Conservation (phyloP, 768 basidiomycete species). For the Leccinum subgranulosum region DNA sequence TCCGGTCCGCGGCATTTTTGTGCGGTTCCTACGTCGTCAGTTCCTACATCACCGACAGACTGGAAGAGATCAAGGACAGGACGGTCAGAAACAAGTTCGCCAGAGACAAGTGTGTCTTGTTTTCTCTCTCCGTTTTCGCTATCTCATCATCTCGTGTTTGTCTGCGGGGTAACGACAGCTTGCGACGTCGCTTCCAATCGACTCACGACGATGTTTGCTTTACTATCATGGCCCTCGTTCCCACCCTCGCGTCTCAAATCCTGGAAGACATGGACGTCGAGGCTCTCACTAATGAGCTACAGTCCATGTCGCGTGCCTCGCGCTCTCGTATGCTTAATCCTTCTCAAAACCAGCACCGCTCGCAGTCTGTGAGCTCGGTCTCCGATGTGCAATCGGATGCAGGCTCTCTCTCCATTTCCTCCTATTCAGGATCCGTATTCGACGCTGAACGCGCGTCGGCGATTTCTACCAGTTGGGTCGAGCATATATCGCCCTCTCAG, state of each 20-base stretch:
- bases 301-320: slow-evolving; percentile 40
- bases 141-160: slow-evolving; percentile 1
- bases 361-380: slow-evolving; percentile 36
- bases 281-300: slow-evolving; percentile 54
- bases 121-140: not conserved
- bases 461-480: slow-evolving; percentile 45
- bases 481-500: slow-evolving; percentile 32
- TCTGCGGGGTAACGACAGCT: slow-evolving; percentile 35
- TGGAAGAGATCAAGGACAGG: slow-evolving; percentile 64
- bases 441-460: slow-evolving; percentile 38
- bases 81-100: slow-evolving; percentile 60
- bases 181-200: slow-evolving; percentile 69
- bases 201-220: slow-evolving; percentile 77
- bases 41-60: slow-evolving; percentile 54
- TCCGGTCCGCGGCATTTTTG: slow-evolving; percentile 48
- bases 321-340: slow-evolving; percentile 15
- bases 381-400: slow-evolving; percentile 44
- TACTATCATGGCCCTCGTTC: slow-evolving; percentile 67
- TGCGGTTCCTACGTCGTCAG: slow-evolving; percentile 65
- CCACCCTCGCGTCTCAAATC: slow-evolving; percentile 62
- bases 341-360: slow-evolving; percentile 13
- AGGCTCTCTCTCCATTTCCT: slow-evolving; percentile 40
- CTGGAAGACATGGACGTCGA: slow-evolving; percentile 79
- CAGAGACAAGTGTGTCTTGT: slow-evolving; percentile 46
- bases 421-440: slow-evolving; percentile 34